Evolutionary conservation across 495 filamentous ascomycete species (phyloP).

Genomic region (Xylaria acuta): DNA sequence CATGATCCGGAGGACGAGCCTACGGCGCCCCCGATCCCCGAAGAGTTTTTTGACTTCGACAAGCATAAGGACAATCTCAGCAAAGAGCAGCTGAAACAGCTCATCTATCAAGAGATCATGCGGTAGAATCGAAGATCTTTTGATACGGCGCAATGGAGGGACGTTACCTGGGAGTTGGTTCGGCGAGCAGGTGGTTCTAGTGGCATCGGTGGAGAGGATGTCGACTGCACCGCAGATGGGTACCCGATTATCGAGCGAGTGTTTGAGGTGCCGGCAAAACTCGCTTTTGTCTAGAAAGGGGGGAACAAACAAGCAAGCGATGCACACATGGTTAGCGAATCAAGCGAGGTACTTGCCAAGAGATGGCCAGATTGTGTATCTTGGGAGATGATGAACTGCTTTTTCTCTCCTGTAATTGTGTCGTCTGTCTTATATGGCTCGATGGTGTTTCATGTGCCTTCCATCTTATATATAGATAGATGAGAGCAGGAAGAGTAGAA

Average conservation of each 20-base stretch:
- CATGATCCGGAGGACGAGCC: slow-evolving; percentile 99
- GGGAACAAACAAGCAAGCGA: slow-evolving; percentile 18
- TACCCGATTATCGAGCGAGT: slow-evolving; percentile 13
- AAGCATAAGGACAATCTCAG: slow-evolving; percentile 98
- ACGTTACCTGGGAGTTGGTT: background rate
- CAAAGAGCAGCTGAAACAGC: slow-evolving; percentile 96
- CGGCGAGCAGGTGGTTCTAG: background rate
- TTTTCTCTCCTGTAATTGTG: background rate
- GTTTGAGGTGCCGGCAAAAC: slow-evolving; percentile 9
- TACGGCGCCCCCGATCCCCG: slow-evolving; percentile 92
- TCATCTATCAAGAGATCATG: slow-evolving; percentile 99
- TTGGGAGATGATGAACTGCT: background rate
- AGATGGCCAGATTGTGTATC: background rate
- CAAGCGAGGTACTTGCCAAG: slow-evolving; percentile 1
- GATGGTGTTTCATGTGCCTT: background rate
- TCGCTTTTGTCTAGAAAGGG: slow-evolving; percentile 16
- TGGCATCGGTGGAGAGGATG: background rate
- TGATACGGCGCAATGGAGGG: background rate
- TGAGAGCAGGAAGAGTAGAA: slow-evolving; percentile 6
- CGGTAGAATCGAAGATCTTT: slow-evolving; percentile 63
- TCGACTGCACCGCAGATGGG: background rate
- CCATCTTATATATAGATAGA: background rate
- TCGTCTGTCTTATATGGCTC: slow-evolving; percentile 13
- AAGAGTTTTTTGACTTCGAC: slow-evolving; percentile 99
- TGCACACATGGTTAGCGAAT: slow-evolving; percentile 6